Evolutionary conservation across 371 early-diverging fungal genomes (phyloP), one percentile per base, ranked within the genome.

Genomic region (Mortierella sp.): DNA sequence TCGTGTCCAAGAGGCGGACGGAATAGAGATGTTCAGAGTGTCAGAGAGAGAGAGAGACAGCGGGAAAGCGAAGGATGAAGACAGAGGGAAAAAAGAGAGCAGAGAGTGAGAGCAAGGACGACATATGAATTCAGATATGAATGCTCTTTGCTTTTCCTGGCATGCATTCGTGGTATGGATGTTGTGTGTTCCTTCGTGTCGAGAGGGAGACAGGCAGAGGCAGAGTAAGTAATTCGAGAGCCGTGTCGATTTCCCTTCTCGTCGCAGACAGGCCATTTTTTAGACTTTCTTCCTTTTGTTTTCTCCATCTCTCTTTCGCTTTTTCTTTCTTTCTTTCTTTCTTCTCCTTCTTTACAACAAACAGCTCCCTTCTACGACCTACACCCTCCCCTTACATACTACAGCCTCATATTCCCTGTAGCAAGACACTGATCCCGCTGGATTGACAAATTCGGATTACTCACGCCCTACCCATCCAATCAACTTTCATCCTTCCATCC

Each of bases 71-170:
- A 16, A 31, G 31, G 61, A 61, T 16, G 19, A 0, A 59, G 8
- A 24, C 5, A 50, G 9, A 50, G 50, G 9, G 61, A 61, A 24
- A n/a, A 50, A 50, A 50, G 50, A 50, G 61, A 61, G 61, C 59
- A 28, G 31, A 34, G 61, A 14, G 61, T 5, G 3, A 37, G 43
- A 61, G 21, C 6, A 16, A 61, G 61, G 28, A 67, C 21, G 3
- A 67, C 34, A 67, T 67, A 67, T 40, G 67, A 67, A 67, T 37
- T 37, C 67, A 24, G 67, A 67, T 67, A 67, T 67, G 67, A 67
- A 67, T 37, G 67, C 67, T 37, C 64, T 21, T 21, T 64, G 34
- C 37, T 59, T 64, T 64, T 64, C 40, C 64, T 24, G 67, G 40
- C 24, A 67, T 67, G 67, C 40, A 67, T 40, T 37, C 9, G 67